Evolutionary conservation across 495 filamentous ascomycete genomes (phyloP).

Genomic region (Endocarpon pusillum): DNA sequence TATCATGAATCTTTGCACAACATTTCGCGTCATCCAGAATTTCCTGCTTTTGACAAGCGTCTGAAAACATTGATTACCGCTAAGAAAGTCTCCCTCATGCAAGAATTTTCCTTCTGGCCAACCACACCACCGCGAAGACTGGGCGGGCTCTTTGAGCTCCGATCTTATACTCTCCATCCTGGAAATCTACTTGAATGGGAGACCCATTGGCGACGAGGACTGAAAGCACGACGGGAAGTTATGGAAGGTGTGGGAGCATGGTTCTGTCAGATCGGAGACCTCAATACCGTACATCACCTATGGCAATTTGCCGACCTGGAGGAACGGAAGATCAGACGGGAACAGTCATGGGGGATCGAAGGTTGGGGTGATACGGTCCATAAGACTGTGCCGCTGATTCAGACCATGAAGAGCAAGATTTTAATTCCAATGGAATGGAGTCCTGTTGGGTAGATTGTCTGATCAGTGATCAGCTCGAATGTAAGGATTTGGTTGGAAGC

Average conservation of each 20-base stretch:
- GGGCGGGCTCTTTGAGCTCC: slow-evolving; percentile 88
- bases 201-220: slow-evolving; percentile 87
- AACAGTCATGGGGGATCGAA: slow-evolving; percentile 88
- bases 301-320: slow-evolving; percentile 98
- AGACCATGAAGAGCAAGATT: slow-evolving; percentile 87
- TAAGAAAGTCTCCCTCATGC: slow-evolving; percentile 87
- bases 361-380: slow-evolving; percentile 98
- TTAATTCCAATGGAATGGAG: slow-evolving; percentile 93
- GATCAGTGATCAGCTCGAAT: neutral
- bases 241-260: slow-evolving; percentile 98
- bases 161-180: slow-evolving; percentile 90
- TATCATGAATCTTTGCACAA: slow-evolving; percentile 83
- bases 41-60: slow-evolving; percentile 61
- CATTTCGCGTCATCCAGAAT: slow-evolving; percentile 65
- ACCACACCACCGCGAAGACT: slow-evolving; percentile 79
- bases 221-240: slow-evolving; percentile 78
- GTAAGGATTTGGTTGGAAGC: neutral
- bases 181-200: slow-evolving; percentile 97
- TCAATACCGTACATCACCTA: slow-evolving; percentile 94
- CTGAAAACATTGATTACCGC: slow-evolving; percentile 63
- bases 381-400: slow-evolving; percentile 93
- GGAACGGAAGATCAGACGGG: slow-evolving; percentile 75
- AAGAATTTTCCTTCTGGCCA: slow-evolving; percentile 99
- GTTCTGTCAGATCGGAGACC: slow-evolving; percentile 95
- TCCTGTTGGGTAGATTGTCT: slow-evolving; percentile 48